phyloP scores from a whole-genome alignment of 768 basidiomycete species.

The Grammothele lineata region DNA sequence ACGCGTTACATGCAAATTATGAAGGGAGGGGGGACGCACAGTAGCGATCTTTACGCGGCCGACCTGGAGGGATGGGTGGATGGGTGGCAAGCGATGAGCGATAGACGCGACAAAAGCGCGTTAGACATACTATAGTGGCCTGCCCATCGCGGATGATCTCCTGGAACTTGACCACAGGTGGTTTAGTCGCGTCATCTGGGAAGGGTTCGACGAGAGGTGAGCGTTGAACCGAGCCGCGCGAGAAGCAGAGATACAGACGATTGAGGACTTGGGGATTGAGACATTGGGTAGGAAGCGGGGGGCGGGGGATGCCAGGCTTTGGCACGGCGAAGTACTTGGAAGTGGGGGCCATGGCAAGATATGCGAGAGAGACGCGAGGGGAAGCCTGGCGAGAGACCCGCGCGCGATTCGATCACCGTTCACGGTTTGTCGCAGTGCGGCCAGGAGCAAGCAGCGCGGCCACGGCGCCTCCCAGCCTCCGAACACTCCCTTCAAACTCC shows the following conservation, averaged over 20 bases:
- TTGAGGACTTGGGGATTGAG: slow-evolving; percentile 24
- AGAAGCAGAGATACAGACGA: slow-evolving; percentile 20
- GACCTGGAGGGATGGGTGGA: slow-evolving; percentile 60
- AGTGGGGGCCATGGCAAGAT: slow-evolving; percentile 12
- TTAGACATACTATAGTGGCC: slow-evolving; percentile 68
- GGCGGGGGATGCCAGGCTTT: slow-evolving; percentile 14
- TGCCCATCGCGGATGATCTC: slow-evolving; percentile 83
- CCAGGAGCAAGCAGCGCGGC: slow-evolving; percentile 10
- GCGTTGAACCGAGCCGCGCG: slow-evolving; percentile 29
- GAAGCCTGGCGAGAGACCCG: slow-evolving; percentile 6
- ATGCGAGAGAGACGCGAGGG: slow-evolving; percentile 1
- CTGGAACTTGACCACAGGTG: slow-evolving; percentile 87
- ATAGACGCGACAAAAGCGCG: background rate
- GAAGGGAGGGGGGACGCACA: slow-evolving; percentile 39
- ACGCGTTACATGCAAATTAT: slow-evolving; percentile 5
- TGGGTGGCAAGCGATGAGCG: slow-evolving; percentile 20
- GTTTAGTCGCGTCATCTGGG: slow-evolving; percentile 39
- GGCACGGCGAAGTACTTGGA: slow-evolving; percentile 15
- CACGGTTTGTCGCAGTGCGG: too few species aligned
- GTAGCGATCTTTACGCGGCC: slow-evolving; percentile 89
- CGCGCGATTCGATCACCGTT: too few species aligned
- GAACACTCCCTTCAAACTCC: slow-evolving; percentile 15
- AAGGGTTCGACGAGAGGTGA: slow-evolving; percentile 35
- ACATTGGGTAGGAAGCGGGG: slow-evolving; percentile 17
- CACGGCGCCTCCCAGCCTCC: slow-evolving; percentile 1